Conservation (phyloP, 306 rosid genomes). For the Astragalus membranaceus region DNA sequence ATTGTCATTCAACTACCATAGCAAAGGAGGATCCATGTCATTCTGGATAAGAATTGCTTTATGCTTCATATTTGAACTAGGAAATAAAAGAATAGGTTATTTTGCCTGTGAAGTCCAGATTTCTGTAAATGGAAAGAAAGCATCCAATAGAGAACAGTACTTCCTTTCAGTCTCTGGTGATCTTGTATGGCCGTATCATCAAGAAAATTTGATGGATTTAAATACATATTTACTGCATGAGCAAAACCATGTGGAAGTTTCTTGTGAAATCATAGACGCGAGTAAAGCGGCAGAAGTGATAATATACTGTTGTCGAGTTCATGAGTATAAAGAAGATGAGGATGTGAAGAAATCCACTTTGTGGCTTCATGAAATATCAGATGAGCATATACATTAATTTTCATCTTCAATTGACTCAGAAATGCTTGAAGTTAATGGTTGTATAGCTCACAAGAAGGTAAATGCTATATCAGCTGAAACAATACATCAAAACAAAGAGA, state of each 20-base stretch:
- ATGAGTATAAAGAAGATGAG: conserved; percentile 17
- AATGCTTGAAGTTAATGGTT: conserved; percentile 13
- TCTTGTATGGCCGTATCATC: conserved; percentile 22
- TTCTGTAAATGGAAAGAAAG: conserved; percentile 18
- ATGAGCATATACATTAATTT: background rate
- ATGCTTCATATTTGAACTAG: conserved; percentile 21
- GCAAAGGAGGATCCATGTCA: conserved; percentile 19
- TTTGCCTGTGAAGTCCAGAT: conserved; percentile 10
- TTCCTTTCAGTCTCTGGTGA: conserved; percentile 19
- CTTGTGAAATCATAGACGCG: conserved; percentile 8
- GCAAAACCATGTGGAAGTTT: conserved; percentile 22
- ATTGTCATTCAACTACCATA: background rate
- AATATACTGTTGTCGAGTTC: conserved; percentile 10
- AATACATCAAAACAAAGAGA: background rate
- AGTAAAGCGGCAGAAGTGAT: conserved; percentile 7
- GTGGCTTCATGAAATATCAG: conserved; percentile 8
- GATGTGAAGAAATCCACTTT: background rate
- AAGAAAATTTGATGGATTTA: conserved; percentile 23
- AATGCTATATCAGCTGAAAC: background rate
- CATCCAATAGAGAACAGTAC: conserved; percentile 7
- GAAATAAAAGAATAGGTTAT: conserved; percentile 3
- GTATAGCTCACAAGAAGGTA: background rate
- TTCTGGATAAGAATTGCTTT: conserved; percentile 20
- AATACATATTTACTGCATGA: conserved; percentile 22
- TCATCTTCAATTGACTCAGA: background rate